phyloP scores from a whole-genome alignment of 179 eudicot species.

The Sideroxylon spinosum region DNA sequence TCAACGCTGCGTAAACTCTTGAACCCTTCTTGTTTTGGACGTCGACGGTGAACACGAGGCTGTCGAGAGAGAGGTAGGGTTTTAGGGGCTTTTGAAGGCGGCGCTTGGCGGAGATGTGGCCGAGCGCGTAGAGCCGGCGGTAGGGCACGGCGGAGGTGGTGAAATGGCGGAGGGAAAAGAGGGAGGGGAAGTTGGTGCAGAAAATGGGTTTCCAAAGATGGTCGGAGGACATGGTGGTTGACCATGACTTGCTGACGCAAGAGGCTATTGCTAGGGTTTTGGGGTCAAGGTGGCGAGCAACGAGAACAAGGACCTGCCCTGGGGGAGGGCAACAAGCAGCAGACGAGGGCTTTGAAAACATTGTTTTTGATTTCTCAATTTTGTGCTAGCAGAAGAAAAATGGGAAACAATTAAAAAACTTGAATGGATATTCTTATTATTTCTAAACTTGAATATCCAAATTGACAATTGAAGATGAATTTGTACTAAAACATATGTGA shows the following conservation, averaged over 20 bases:
- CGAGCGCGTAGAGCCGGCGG: slow-evolving; percentile 34
- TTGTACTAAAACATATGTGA: too few relatives aligned
- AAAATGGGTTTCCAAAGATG: slow-evolving; percentile 55
- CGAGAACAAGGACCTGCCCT: slow-evolving; percentile 43
- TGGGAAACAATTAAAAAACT: too few relatives aligned
- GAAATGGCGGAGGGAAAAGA: slow-evolving; percentile 30
- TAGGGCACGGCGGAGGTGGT: slow-evolving; percentile 20
- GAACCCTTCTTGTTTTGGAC: background rate
- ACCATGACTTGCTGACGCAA: slow-evolving; percentile 57
- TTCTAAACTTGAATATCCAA: too few relatives aligned
- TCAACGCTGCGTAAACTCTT: slow-evolving; percentile 6
- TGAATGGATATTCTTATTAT: too few relatives aligned
- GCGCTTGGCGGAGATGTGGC: slow-evolving; percentile 26
- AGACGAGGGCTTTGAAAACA: too few relatives aligned
- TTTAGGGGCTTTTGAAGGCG: slow-evolving; percentile 26
- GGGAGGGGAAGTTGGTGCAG: slow-evolving; percentile 45
- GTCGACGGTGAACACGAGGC: slow-evolving; percentile 32
- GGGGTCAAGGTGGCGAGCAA: slow-evolving; percentile 53
- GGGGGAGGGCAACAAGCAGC: slow-evolving; percentile 19
- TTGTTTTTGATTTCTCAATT: too few relatives aligned
- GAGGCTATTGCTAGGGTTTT: slow-evolving; percentile 47
- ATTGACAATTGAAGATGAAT: too few relatives aligned
- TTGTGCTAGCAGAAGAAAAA: too few relatives aligned
- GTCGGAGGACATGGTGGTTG: slow-evolving; percentile 42
- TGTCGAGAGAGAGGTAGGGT: slow-evolving; percentile 28